Conservation (phyloP, 257 asterid species). For the Datura wrightii region DNA sequence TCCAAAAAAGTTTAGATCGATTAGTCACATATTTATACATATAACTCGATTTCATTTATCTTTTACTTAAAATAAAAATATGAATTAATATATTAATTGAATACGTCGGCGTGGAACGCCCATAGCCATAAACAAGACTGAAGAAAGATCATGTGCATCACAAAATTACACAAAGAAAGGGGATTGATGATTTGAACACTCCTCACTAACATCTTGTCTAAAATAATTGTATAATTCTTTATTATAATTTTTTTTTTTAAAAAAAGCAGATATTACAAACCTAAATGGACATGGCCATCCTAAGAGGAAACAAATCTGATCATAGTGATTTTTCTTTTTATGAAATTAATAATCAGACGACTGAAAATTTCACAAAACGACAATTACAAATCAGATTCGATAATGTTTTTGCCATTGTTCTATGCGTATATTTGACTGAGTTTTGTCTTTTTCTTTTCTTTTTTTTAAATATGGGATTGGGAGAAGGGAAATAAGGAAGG, state of each 20-base stretch:
- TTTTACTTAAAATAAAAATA: background rate
- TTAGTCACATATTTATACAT: background rate
- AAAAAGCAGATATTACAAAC: background rate
- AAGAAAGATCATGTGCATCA: background rate
- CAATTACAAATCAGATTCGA: background rate
- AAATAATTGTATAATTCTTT: background rate
- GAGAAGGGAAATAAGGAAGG: too few relatives aligned
- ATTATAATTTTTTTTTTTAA: background rate
- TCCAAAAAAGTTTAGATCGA: background rate
- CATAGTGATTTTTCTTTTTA: background rate
- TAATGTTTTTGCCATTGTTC: background rate
- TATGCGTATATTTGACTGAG: background rate
- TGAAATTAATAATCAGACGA: background rate
- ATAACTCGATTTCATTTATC: background rate
- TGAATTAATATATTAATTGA: background rate
- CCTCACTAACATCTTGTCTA: background rate
- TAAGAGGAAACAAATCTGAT: constrained; percentile 27
- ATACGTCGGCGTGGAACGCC: background rate
- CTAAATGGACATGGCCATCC: background rate
- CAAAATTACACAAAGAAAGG: background rate
- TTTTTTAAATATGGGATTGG: too few relatives aligned
- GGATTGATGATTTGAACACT: background rate
- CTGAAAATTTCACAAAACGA: background rate
- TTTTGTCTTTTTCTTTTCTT: background rate
- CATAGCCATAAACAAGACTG: background rate